Evolutionary conservation across 1,284 basidiomycete genomes (phyloP), one percentile per base, ranked within the genome.

Genomic region (Retiboletus flavoniger): DNA sequence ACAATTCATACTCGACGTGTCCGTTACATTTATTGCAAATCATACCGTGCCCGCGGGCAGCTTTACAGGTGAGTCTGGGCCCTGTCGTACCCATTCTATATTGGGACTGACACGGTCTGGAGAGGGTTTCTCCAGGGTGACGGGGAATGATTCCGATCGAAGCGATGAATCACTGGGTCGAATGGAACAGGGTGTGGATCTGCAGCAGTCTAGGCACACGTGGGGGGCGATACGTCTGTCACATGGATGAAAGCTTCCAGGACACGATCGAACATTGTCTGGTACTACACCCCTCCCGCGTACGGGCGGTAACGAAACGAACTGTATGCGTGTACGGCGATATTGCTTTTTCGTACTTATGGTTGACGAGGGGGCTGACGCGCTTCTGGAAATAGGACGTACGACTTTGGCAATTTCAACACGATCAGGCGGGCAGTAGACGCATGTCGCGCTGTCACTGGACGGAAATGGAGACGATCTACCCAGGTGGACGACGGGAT

Each of bases 241-340:
- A 66, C 75, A 3, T 88, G 85, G 85, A 54, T 7, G 28, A 14
- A 53, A 53, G 75, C 73, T 14, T 77, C 82, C 39, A 42, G 32
- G 43, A 68, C 87, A 5, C 69, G 76, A 28, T 85, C 83, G 4
- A 63, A 82, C 3, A n/a, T 7, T 47, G 2, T 84, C 83, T 36
- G 86, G 77, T 17, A 73, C 89, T 35, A 83, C 81, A 2, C 81
- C 83, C 3, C 78, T 81, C 72, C 86, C 86, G 17, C 78, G 80
- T 19, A 67, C 72, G 14, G 79, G 76, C 5, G 76, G 75, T 57
- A 72, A 75, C 45, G 80, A 78, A 34, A 66, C 72, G 17, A 81
- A 81, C 62, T 87, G 84, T 31, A 43, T 51, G 21, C 66, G 75
- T 41, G 41, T 59, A 35, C 32, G 19, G 21, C 7, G 21, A 46